Percentiles rank a stretch among this genome's conserved stretches.
These are phyloP conservation scores for Hypoxylon lienhwacheense DNA, from an alignment of 495 filamentous ascomycete species.

Conservation along the genomic window DNA sequence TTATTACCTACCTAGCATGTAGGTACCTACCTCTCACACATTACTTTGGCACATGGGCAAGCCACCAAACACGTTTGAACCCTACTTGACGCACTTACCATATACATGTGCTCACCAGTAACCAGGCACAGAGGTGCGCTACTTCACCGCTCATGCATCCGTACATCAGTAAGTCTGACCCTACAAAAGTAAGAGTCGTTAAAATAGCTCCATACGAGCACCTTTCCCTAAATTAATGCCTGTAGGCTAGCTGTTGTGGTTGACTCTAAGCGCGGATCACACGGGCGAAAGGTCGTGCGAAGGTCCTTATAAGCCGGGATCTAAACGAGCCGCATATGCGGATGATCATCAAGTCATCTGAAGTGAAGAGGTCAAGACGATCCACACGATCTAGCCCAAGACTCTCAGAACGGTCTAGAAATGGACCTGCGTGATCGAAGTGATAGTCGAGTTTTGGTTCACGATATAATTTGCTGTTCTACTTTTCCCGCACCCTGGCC, in stretches of 20 bases:
- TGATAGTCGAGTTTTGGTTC: background rate
- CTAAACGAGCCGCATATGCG: constrained; percentile 8
- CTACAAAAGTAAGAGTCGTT: too few relatives aligned
- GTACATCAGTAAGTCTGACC: too few relatives aligned
- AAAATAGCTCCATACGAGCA: too few relatives aligned
- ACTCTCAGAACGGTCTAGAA: constrained; percentile 20
- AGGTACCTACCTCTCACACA: too few relatives aligned
- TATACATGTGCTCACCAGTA: too few relatives aligned
- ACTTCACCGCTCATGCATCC: too few relatives aligned
- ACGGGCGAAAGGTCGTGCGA: constrained; percentile 7
- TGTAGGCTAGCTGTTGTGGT: background rate
- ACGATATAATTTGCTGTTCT: background rate
- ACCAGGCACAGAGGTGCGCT: too few relatives aligned
- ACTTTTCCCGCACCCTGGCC: constrained; percentile 1
- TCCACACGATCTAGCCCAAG: constrained; percentile 2
- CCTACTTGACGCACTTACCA: background rate
- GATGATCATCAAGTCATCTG: constrained; percentile 11
- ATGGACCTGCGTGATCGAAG: constrained; percentile 3
- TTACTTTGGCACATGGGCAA: background rate
- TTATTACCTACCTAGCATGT: constrained; percentile 4
- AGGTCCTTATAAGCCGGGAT: background rate
- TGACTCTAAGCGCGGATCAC: background rate
- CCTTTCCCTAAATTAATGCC: too few relatives aligned
- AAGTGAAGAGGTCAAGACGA: background rate
- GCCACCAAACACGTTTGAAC: background rate